Conservation (phyloP, 148 eudicot species). For the Silene conica region DNA sequence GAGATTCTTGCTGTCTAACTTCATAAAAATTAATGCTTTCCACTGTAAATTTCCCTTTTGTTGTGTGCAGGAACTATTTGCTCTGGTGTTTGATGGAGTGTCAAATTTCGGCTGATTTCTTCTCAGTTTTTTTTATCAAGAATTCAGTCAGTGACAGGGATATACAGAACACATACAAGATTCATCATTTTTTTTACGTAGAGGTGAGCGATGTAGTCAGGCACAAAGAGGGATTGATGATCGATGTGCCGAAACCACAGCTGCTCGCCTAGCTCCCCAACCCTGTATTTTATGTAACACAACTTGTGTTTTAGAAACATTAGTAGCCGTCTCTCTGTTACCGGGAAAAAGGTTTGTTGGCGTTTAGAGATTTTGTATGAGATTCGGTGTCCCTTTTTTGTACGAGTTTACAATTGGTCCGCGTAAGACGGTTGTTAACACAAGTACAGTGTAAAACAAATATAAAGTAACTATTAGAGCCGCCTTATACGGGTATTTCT, state of each 20-base stretch:
- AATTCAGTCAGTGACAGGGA: not conserved
- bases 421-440: too few relatives aligned
- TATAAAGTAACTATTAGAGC: too few relatives aligned
- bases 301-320: not conserved
- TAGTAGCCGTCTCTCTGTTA: not conserved
- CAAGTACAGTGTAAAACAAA: too few relatives aligned
- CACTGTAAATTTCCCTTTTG: not conserved
- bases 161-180: not conserved
- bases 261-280: not conserved
- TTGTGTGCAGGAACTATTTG: slow-evolving; percentile 18
- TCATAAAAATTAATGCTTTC: not conserved
- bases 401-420: too few relatives aligned
- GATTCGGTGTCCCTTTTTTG: not conserved
- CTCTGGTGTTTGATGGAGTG: slow-evolving; percentile 20
- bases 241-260: not conserved
- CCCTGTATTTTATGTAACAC: slow-evolving; percentile 1
- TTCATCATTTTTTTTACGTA: not conserved
- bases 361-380: not conserved
- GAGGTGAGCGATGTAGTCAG: not conserved
- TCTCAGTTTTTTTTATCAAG: not conserved
- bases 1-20: not conserved
- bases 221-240: not conserved
- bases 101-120: slow-evolving; percentile 1
- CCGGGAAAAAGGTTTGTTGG: not conserved
- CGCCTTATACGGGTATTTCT: too few relatives aligned